A percentile compares a stretch with the other conserved stretches of the same genome.
These are phyloP conservation scores for Erigeron canadensis DNA, from an alignment of 129 eudicot genomes.

Conservation along the genomic window DNA sequence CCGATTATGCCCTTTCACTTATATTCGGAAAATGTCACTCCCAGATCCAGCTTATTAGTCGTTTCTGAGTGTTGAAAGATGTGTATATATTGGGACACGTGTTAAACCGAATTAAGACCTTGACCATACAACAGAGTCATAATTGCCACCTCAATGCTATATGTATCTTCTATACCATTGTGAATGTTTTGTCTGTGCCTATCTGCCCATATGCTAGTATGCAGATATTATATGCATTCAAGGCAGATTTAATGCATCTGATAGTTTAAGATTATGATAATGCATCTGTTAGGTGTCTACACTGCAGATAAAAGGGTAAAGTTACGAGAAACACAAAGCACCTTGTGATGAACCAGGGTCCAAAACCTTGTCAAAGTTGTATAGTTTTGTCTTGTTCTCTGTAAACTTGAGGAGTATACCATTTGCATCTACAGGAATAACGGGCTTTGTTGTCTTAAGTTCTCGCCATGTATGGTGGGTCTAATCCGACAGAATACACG, in stretches of 20 bases:
- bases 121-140: too few species aligned
- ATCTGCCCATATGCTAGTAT: not conserved
- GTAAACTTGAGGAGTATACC: slow-evolving; percentile 53
- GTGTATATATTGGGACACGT: too few species aligned
- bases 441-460: slow-evolving; percentile 36
- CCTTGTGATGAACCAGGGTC: slow-evolving; percentile 67
- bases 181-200: too few species aligned
- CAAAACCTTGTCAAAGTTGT: slow-evolving; percentile 68
- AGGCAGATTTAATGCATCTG: slow-evolving; percentile 70
- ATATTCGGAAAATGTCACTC: too few species aligned
- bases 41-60: too few species aligned
- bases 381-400: slow-evolving; percentile 54
- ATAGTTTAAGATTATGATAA: slow-evolving; percentile 11
- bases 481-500: slow-evolving; percentile 74
- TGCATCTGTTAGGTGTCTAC: slow-evolving; percentile 16
- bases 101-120: too few species aligned
- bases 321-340: slow-evolving; percentile 14
- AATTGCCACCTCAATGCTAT: too few species aligned
- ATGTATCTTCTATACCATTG: too few species aligned
- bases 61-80: too few species aligned
- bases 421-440: slow-evolving; percentile 47
- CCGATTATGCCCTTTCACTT: too few species aligned
- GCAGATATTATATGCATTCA: slow-evolving; percentile 74
- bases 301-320: slow-evolving; percentile 14
- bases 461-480: slow-evolving; percentile 43